A percentile compares a stretch with the other conserved stretches of the same genome.
phyloP scores from a whole-genome alignment of 768 basidiomycete genomes.

The Terana coerulea region DNA sequence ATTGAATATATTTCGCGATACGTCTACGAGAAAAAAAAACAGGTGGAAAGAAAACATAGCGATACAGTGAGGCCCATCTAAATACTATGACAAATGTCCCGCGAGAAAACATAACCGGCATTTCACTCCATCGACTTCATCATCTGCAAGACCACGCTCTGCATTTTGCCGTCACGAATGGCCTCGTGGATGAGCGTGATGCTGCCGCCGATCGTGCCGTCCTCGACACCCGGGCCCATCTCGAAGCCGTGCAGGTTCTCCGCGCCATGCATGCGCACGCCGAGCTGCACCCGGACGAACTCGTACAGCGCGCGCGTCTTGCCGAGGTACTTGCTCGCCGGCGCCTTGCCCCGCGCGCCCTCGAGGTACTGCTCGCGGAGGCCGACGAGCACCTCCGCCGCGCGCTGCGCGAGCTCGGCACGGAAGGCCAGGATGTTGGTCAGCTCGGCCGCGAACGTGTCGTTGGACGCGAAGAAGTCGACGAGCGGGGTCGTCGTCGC shows the following conservation, averaged over 20 bases:
- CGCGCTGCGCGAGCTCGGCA: conserved; percentile 43
- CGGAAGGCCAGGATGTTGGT: conserved; percentile 50
- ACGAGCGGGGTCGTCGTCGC: conserved; percentile 59
- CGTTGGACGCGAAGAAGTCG: conserved; percentile 44
- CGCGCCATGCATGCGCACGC: conserved; percentile 76
- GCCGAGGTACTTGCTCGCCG: conserved; percentile 64
- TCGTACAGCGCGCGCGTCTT: conserved; percentile 73
- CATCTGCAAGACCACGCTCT: conserved; percentile 9
- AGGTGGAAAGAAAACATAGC: too few relatives aligned
- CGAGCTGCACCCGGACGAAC: conserved; percentile 66
- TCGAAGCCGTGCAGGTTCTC: conserved; percentile 64
- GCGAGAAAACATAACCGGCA: too few relatives aligned
- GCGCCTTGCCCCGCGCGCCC: conserved; percentile 56
- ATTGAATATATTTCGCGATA: too few relatives aligned
- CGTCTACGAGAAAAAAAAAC: too few relatives aligned
- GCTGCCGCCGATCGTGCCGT: conserved; percentile 66
- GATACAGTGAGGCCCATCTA: too few relatives aligned
- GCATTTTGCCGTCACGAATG: conserved; percentile 18
- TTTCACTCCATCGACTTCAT: conserved; percentile 1
- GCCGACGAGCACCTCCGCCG: conserved; percentile 40
- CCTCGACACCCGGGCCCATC: conserved; percentile 63
- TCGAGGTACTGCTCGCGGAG: conserved; percentile 56
- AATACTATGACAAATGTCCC: too few relatives aligned
- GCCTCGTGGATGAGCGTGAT: conserved; percentile 71
- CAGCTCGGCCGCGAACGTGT: conserved; percentile 19